These are phyloP conservation scores for Rostrohypoxylon terebratum DNA, from an alignment of 495 filamentous ascomycete genomes.

Conservation along the genomic window DNA sequence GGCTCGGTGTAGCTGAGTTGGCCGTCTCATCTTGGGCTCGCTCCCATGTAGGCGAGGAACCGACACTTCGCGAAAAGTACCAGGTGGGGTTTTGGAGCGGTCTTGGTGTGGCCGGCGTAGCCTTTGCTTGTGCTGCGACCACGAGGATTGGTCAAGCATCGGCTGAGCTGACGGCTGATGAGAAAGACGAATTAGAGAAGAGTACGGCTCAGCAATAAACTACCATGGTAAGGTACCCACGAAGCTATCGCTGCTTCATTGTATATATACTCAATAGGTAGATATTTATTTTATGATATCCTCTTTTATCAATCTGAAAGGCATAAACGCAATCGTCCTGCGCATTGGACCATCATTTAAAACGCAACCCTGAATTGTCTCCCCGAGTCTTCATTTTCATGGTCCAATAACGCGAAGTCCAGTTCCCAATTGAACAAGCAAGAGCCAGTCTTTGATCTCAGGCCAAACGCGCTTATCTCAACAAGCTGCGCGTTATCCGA, in stretches of 20 bases:
- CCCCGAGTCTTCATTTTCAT: neutral
- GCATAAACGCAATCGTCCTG: neutral
- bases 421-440: slow-evolving; percentile 50
- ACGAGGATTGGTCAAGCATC: slow-evolving; percentile 75
- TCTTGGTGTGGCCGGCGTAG: slow-evolving; percentile 67
- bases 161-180: slow-evolving; percentile 76
- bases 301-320: neutral
- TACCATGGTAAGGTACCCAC: neutral
- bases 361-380: slow-evolving; percentile 28
- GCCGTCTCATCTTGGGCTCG: slow-evolving; percentile 63
- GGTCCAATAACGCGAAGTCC: slow-evolving; percentile 40
- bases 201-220: slow-evolving; percentile 3
- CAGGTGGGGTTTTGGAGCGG: slow-evolving; percentile 77
- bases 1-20: slow-evolving; percentile 80
- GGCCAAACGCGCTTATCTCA: slow-evolving; percentile 48
- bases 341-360: neutral
- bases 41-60: slow-evolving; percentile 53
- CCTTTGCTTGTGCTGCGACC: slow-evolving; percentile 67
- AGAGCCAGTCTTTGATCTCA: slow-evolving; percentile 43
- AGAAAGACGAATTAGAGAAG: slow-evolving; percentile 55
- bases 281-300: no score
- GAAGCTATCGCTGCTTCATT: neutral
- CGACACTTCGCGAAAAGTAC: slow-evolving; percentile 64
- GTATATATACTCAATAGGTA: neutral
- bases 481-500: slow-evolving; percentile 27